Conservation (phyloP, 495 filamentous ascomycete species). For the Pyrenopolyporus hunteri region DNA sequence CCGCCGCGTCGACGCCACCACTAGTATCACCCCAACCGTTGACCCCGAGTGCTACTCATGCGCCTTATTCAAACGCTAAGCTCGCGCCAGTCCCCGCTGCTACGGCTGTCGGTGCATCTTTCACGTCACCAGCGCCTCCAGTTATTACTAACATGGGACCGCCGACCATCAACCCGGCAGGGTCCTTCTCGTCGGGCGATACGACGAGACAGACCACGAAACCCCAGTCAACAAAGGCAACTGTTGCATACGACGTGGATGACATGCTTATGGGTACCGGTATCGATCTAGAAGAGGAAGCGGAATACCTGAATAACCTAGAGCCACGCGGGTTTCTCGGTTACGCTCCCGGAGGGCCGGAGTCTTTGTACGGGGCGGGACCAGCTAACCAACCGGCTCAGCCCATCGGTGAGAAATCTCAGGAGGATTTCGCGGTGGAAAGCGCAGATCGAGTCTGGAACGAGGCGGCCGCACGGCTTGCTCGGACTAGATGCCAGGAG, state of each 20-base stretch:
- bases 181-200: slow-evolving; percentile 30
- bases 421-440: slow-evolving; percentile 58
- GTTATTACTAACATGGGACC: slow-evolving; percentile 72
- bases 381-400: slow-evolving; percentile 61
- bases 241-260: slow-evolving; percentile 65
- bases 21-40: slow-evolving; percentile 21
- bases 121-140: slow-evolving; percentile 30
- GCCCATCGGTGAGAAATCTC: slow-evolving; percentile 51
- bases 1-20: slow-evolving; percentile 9
- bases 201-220: slow-evolving; percentile 53
- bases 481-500: slow-evolving; percentile 54
- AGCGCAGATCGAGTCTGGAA: slow-evolving; percentile 55
- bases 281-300: slow-evolving; percentile 83
- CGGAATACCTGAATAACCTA: slow-evolving; percentile 68
- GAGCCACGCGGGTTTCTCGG: slow-evolving; percentile 54
- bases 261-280: slow-evolving; percentile 81
- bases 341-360: slow-evolving; percentile 52
- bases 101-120: slow-evolving; percentile 14
- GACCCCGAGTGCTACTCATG: slow-evolving; percentile 23
- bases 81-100: slow-evolving; percentile 38
- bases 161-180: slow-evolving; percentile 49
- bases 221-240: slow-evolving; percentile 69
- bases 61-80: slow-evolving; percentile 48
- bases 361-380: slow-evolving; percentile 65
- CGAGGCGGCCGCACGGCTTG: slow-evolving; percentile 51